phyloP scores from a whole-genome alignment of 306 rosid species.

The Morella rubra region DNA sequence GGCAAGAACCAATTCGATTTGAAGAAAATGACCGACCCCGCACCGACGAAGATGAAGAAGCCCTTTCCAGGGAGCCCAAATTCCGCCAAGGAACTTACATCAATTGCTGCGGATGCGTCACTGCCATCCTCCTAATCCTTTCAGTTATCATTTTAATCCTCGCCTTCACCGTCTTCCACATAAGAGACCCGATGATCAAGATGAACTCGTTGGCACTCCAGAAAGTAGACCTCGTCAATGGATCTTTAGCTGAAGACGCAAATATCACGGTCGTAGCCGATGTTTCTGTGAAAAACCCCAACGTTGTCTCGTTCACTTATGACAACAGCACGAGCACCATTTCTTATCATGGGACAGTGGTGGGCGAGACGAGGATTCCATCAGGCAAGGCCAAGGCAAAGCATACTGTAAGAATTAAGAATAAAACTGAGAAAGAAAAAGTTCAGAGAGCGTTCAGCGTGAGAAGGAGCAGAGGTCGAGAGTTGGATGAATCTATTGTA shows the following conservation, averaged over 20 bases:
- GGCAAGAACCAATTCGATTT: conserved; percentile 85
- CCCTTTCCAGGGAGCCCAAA: no score
- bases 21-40: conserved; percentile 48
- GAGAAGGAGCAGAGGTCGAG: no score
- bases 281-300: conserved; percentile 46
- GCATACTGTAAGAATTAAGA: no score
- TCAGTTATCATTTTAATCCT: conserved; percentile 41
- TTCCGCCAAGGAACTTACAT: no score
- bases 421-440: no score
- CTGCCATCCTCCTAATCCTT: conserved; percentile 38
- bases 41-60: no score
- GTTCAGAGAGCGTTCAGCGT: no score
- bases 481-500: no score
- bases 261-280: conserved; percentile 32
- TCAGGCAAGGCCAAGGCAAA: conserved; percentile 40
- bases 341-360: conserved; percentile 16
- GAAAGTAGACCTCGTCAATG: background rate
- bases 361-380: conserved; percentile 38
- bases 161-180: conserved; percentile 46
- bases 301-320: conserved; percentile 40
- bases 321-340: conserved; percentile 23
- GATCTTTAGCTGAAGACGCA: no score
- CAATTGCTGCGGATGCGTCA: conserved; percentile 38
- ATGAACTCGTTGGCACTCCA: conserved; percentile 20
- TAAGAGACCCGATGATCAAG: conserved; percentile 29